phyloP scores from a whole-genome alignment of 139 green algal species.

The Tetratostichococcus sp. region DNA sequence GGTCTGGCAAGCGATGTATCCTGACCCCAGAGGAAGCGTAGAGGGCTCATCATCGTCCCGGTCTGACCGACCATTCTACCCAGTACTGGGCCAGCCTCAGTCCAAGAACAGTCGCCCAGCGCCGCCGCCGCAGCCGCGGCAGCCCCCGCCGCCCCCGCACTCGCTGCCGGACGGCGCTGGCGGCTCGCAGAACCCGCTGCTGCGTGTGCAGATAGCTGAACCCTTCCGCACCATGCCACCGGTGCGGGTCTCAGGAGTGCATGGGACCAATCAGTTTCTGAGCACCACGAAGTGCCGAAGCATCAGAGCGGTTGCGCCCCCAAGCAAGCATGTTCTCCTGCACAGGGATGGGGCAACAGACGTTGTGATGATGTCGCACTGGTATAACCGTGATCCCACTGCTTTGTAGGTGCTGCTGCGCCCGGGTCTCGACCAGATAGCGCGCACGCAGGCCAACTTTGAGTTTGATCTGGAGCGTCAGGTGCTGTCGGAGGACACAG shows the following conservation, averaged over 20 bases:
- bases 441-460: background rate
- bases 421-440: background rate
- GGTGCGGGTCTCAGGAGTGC: background rate
- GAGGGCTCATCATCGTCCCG: background rate
- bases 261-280: no score
- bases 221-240: constrained; percentile 1
- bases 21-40: background rate
- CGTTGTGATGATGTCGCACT: no score
- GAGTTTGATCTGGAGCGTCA: background rate
- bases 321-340: no score
- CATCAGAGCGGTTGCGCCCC: no score
- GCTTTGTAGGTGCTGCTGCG: background rate
- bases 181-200: constrained; percentile 1
- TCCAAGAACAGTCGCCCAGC: no score
- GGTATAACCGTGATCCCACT: no score
- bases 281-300: no score
- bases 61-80: background rate
- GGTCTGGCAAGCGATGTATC: background rate
- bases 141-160: background rate
- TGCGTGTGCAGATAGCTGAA: constrained; percentile 3
- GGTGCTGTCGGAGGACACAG: background rate
- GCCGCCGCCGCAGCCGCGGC: background rate
- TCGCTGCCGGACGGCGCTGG: no score
- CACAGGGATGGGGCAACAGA: no score
- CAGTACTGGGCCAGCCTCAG: background rate